Base-by-base conservation (phyloP, 1,139 yeast species). In the Saccharomycopsis crataegensis region DNA sequence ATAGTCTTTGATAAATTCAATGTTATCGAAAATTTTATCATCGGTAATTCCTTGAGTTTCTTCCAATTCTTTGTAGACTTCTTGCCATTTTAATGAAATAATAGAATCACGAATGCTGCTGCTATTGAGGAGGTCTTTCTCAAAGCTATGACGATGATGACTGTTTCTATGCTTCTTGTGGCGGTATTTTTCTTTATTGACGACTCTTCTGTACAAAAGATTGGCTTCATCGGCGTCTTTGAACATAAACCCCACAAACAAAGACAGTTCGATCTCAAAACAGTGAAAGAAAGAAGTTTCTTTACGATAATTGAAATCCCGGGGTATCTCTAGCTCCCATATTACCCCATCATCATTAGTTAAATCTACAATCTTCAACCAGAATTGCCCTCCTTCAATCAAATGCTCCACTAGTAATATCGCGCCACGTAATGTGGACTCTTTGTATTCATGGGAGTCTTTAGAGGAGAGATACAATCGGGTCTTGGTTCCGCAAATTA, bases 241-340 rank as follows among this genome's bases (percentile, higher is more conserved):
- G 68, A 93, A 93, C 52, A 91, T 70, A 22, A 93, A 72, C 0
- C 98, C 99, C n/a, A 83, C 91, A 56, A 77, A 76, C 56, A 77
- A 77, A 65, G 96, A 90, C 28, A 88, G 94, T 62, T 93, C 97
- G 54, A 88, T 74, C 70, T 93, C 99, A 70, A 93, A 93, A 8
- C 95, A 78, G 66, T 93, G 98, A 75, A 93, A 93, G 69, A 88
- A 93, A 52, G 95, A 83, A 33, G 99, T 78, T 67, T 93, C 99
- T 68, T 93, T 98, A 65, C 86, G 80, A 69, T 93, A 93, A 60
- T 83, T 85, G 67, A 93, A 90, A 62, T 87, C 85, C 8, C 88
- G 83, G 65, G 88, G 91, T 50, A 93, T 70, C 67, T 93, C 99
- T 67, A 93, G 98, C 67, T 93, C 99, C 99, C 99, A 93, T 0